Conservation (phyloP, 371 early-diverging fungal genomes). For the Mortierella sp. region DNA sequence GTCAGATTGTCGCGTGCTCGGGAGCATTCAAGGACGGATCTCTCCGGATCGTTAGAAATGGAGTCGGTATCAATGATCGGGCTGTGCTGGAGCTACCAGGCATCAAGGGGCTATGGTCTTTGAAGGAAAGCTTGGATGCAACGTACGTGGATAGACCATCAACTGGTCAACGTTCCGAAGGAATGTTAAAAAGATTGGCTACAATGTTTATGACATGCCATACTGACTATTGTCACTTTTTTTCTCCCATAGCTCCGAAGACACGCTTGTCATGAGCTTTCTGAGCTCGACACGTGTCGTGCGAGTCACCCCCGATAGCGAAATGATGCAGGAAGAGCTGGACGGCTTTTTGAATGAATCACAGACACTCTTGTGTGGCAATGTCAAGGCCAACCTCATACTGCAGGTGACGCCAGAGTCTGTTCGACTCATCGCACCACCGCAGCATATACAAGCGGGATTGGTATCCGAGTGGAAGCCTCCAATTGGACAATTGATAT, state of each 20-base stretch:
- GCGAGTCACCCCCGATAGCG: slow-evolving; percentile 40
- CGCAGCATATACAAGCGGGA: slow-evolving; percentile 41
- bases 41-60: slow-evolving; percentile 86
- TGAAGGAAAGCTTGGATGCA: slow-evolving; percentile 54
- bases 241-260: slow-evolving; percentile 19
- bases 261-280: slow-evolving; percentile 59
- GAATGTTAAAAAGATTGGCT: neutral
- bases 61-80: slow-evolving; percentile 84
- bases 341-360: slow-evolving; percentile 61
- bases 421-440: slow-evolving; percentile 61
- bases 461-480: slow-evolving; percentile 68
- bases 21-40: slow-evolving; percentile 81
- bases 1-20: slow-evolving; percentile 89
- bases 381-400: slow-evolving; percentile 31
- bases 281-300: slow-evolving; percentile 49
- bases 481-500: slow-evolving; percentile 56
- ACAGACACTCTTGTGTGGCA: slow-evolving; percentile 60
- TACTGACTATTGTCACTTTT: neutral
- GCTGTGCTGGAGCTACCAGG: slow-evolving; percentile 70
- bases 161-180: neutral
- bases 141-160: slow-evolving; percentile 2
- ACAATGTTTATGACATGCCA: too few species aligned
- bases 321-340: slow-evolving; percentile 57
- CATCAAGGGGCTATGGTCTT: slow-evolving; percentile 76
- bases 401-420: slow-evolving; percentile 68